phyloP scores from a whole-genome alignment of 495 filamentous ascomycete genomes.

The Staphylotrichum tortipilum region DNA sequence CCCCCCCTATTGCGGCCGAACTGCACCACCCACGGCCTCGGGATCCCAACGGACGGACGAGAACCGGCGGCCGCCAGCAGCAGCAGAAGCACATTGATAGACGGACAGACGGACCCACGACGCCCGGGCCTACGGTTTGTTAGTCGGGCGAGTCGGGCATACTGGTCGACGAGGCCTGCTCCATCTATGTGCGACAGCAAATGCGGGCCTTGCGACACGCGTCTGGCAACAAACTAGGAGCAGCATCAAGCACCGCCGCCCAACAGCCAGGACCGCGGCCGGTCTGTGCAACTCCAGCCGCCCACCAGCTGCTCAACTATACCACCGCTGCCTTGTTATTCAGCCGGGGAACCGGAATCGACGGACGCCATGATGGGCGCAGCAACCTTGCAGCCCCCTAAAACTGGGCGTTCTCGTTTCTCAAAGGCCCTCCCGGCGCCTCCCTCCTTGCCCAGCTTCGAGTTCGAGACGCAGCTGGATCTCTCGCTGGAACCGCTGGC shows the following conservation, averaged over 20 bases:
- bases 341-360: slow-evolving; percentile 18
- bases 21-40: no score
- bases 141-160: slow-evolving; percentile 8
- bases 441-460: slow-evolving; percentile 17
- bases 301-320: slow-evolving; percentile 8
- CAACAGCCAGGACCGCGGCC: neutral
- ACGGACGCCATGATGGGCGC: slow-evolving; percentile 19
- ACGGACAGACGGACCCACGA: no score
- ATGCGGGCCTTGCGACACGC: slow-evolving; percentile 14
- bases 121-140: no score
- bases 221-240: slow-evolving; percentile 5
- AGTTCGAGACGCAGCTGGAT: slow-evolving; percentile 11
- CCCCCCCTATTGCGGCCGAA: no score
- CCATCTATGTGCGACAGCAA: slow-evolving; percentile 22
- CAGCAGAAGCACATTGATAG: no score
- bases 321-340: slow-evolving; percentile 8
- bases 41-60: no score
- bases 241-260: slow-evolving; percentile 2
- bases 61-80: no score
- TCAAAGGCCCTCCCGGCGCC: slow-evolving; percentile 29
- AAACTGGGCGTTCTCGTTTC: slow-evolving; percentile 26
- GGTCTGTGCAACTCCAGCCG: slow-evolving; percentile 9
- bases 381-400: slow-evolving; percentile 23
- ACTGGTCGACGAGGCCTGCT: neutral
- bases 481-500: no score